Evolutionary conservation across 257 asterid genomes (phyloP).

Genomic region (Ehretia macrophylla): DNA sequence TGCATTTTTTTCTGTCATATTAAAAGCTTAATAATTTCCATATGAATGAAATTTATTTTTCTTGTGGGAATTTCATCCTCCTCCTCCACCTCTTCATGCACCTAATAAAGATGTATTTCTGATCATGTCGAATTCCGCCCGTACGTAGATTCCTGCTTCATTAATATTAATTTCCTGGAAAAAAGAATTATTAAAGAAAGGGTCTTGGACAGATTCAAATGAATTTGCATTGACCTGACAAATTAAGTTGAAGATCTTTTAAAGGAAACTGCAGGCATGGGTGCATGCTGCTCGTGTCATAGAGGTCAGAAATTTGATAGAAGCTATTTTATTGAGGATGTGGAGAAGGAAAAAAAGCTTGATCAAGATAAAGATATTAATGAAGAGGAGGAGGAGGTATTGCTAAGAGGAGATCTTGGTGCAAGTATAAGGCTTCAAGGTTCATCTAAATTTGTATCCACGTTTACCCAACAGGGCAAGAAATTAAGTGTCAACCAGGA

Average conservation of each 20-base stretch:
- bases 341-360: slow-evolving; percentile 21
- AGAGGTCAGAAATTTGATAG: slow-evolving; percentile 32
- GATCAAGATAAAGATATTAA: too few relatives aligned
- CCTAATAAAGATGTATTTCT: not conserved
- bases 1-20: not conserved
- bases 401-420: slow-evolving; percentile 50
- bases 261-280: too few relatives aligned
- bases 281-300: slow-evolving; percentile 85
- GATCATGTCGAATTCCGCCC: not conserved
- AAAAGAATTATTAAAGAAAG: not conserved
- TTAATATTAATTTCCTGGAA: not conserved
- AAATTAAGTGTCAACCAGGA: slow-evolving; percentile 70
- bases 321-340: slow-evolving; percentile 23
- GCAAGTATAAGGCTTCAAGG: slow-evolving; percentile 70
- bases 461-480: slow-evolving; percentile 66
- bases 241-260: slow-evolving; percentile 18
- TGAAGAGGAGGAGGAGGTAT: slow-evolving; percentile 29
- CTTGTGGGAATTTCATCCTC: not conserved
- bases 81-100: slow-evolving; percentile 9
- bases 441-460: slow-evolving; percentile 56
- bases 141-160: not conserved
- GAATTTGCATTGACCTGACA: slow-evolving; percentile 1
- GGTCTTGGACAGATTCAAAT: not conserved
- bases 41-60: too few relatives aligned
- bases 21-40: too few relatives aligned